phyloP scores from a whole-genome alignment of 768 basidiomycete genomes.

The Melanogaster broomeanus region DNA sequence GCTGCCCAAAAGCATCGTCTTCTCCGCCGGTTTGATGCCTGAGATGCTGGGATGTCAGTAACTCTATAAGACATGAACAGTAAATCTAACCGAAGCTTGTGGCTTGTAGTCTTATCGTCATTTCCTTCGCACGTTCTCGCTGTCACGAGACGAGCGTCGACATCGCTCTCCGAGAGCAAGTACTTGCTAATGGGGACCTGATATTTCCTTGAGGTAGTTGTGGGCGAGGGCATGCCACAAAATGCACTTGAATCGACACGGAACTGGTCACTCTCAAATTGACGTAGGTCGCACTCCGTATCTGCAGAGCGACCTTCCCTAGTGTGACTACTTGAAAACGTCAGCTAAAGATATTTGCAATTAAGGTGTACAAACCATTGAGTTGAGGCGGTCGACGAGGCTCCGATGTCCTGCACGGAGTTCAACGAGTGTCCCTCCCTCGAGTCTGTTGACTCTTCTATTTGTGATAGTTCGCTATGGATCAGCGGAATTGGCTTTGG shows the following conservation, averaged over 20 bases:
- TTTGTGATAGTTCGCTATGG: neutral
- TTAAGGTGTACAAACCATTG: conserved; percentile 6
- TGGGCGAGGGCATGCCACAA: conserved; percentile 5
- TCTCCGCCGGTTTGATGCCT: too few species aligned
- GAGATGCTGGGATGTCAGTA: neutral
- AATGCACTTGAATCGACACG: neutral
- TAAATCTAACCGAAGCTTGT: conserved; percentile 1
- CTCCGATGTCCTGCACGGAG: neutral
- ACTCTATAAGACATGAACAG: neutral
- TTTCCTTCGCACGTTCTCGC: neutral
- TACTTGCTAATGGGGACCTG: conserved; percentile 19
- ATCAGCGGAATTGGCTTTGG: neutral
- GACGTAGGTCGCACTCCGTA: neutral
- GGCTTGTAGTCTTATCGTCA: neutral
- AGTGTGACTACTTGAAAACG: conserved; percentile 1
- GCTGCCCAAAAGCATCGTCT: too few species aligned
- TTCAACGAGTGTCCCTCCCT: neutral
- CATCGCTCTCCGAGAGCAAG: neutral
- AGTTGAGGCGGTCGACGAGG: neutral
- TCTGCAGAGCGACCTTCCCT: neutral
- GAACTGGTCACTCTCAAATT: neutral
- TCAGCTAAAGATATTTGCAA: neutral
- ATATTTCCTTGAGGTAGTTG: conserved; percentile 4
- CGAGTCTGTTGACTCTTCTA: neutral
- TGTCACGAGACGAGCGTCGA: neutral